A percentile compares a stretch with the other conserved stretches of the same genome.
phyloP scores from a whole-genome alignment of 2,329 filamentous ascomycete genomes.

The Alternaria gaisen region DNA sequence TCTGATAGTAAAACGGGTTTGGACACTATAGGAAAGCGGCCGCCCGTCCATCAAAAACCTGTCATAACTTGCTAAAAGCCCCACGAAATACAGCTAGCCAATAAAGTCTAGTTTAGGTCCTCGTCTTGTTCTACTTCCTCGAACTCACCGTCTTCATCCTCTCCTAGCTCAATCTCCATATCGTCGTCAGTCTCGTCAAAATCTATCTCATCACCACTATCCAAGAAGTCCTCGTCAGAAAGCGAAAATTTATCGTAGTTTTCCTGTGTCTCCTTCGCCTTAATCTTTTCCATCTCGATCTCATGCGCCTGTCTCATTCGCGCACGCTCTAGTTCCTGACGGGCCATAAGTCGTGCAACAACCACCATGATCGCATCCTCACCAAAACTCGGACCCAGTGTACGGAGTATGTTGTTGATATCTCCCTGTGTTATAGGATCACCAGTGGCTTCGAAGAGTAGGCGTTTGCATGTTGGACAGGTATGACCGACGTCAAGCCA shows the following conservation, averaged over 20 bases:
- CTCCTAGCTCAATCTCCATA: slow-evolving; percentile 1
- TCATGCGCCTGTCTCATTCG: slow-evolving; percentile 10
- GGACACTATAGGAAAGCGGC: background rate
- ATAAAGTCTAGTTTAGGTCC: background rate
- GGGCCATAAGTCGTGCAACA: slow-evolving; percentile 15
- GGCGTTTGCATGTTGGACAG: slow-evolving; percentile 30
- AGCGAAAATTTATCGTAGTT: background rate
- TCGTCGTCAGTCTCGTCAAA: slow-evolving; percentile 6
- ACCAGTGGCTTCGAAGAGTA: slow-evolving; percentile 21
- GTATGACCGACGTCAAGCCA: slow-evolving; percentile 31
- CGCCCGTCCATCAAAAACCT: background rate
- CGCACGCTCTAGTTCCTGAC: slow-evolving; percentile 6
- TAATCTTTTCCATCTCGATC: slow-evolving; percentile 9
- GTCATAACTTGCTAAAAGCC: background rate
- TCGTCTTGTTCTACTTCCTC: slow-evolving; percentile 3
- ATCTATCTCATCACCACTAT: slow-evolving; percentile 20
- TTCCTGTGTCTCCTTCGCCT: slow-evolving; percentile 6
- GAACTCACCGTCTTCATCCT: background rate
- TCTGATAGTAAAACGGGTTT: background rate
- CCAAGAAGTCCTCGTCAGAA: slow-evolving; percentile 12
- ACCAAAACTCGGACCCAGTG: slow-evolving; percentile 2
- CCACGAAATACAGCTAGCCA: background rate
- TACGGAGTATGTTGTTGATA: slow-evolving; percentile 1
- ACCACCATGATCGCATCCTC: slow-evolving; percentile 6
- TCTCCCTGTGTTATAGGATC: slow-evolving; percentile 22